Evolutionary conservation across 495 filamentous ascomycete species (phyloP), one percentile per base, ranked within the genome.

Genomic region (Mycothermus thermophilus): DNA sequence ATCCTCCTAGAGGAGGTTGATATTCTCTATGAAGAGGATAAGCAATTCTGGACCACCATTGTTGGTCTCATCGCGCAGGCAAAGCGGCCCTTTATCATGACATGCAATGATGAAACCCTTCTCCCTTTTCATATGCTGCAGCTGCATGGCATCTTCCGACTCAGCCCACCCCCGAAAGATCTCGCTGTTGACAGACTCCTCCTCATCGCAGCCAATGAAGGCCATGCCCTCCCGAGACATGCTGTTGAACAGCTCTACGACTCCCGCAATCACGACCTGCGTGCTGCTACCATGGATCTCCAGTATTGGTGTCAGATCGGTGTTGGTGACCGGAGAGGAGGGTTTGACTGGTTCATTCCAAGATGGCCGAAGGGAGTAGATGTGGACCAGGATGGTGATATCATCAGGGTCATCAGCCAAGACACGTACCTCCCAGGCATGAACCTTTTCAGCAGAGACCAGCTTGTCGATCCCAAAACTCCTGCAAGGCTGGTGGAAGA

Each of bases 271-370:
- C 54, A 66, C 27, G 90, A 96, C 50, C 62, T 99, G 13, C 74
- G 92, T 14, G 81, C 74, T 18, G 75, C 77, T 0, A 74, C 96
- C n/a, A 79, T 71, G 40, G 84, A 99, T 32, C 64, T 99, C 8
- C 75, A 93, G 42, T 93, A 90, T 54, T 95, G 85, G 85, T 96
- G 92, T 47, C 90, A 95, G 57, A 85, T 96, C 57, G 86, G 74
- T 1, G 73, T 96, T 17, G 92, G 92, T n/a, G 88, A 92, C 46
- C 66, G 73, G 10, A 82, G 81, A 50, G 79, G 82, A 1, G 87
- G 88, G 2, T 66, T 93, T 16, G 83, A 90, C 34, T 99, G 92
- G 92, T 79, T 90, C 37, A 81, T 72, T 55, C 77, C 67, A 34
- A 67, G 74, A 25, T 87, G 75, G 74, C 80, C 84, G 11, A 71